A percentile compares a stretch with the other conserved stretches of the same genome.
These are phyloP conservation scores for Casuarina glauca DNA, from an alignment of 306 rosid species.

Conservation along the genomic window DNA sequence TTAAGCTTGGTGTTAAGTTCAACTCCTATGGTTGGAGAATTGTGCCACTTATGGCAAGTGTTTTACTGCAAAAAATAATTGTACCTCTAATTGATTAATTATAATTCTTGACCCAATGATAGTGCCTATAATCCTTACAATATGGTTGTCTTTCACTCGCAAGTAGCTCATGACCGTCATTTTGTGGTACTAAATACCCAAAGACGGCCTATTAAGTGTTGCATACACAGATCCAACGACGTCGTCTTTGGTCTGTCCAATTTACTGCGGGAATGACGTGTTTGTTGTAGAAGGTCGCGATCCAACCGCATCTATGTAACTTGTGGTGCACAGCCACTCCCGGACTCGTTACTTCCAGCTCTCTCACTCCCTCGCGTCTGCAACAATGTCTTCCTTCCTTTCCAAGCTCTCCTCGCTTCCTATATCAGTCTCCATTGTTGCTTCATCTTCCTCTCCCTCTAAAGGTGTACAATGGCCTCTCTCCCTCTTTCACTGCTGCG, in stretches of 20 bases:
- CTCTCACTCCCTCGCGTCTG: not conserved
- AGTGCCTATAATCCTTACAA: too few species aligned
- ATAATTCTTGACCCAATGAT: too few species aligned
- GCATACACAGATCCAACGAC: not conserved
- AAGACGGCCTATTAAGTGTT: too few species aligned
- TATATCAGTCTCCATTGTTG: conserved; percentile 36
- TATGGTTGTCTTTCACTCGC: too few species aligned
- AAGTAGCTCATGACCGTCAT: too few species aligned
- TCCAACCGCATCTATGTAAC: not conserved
- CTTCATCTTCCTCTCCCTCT: conserved; percentile 59
- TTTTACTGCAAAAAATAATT: too few species aligned
- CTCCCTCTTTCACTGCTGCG: conserved; percentile 2
- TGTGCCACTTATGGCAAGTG: too few species aligned
- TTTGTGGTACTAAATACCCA: too few species aligned
- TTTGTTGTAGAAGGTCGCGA: not conserved
- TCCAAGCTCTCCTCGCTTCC: conserved; percentile 54
- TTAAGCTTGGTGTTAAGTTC: too few species aligned
- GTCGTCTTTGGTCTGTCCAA: not conserved
- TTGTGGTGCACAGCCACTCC: not conserved
- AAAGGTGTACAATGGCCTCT: conserved; percentile 38
- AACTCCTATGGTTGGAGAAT: too few species aligned
- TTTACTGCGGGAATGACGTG: too few species aligned
- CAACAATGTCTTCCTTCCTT: conserved; percentile 49
- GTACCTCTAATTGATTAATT: too few species aligned
- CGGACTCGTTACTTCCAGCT: not conserved